These are phyloP conservation scores for Podochytrium sp. DNA, from an alignment of 192 early-diverging fungal species.

Conservation along the genomic window DNA sequence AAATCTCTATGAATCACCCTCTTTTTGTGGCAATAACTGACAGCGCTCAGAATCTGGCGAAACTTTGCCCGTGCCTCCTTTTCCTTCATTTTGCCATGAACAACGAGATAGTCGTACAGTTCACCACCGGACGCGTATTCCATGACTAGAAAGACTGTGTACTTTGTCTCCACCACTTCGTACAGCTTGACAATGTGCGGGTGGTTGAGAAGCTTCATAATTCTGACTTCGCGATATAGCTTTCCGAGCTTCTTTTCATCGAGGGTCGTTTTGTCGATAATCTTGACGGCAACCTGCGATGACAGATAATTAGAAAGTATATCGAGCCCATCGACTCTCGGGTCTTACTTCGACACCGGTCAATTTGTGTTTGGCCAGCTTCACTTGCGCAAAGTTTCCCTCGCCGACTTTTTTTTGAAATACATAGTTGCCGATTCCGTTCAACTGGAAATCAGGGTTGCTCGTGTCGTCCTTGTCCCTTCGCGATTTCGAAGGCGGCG, in stretches of 20 bases:
- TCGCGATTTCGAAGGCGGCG: conserved; percentile 35
- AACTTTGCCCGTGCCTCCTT: conserved; percentile 67
- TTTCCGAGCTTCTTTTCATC: conserved; percentile 66
- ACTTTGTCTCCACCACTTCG: conserved; percentile 87
- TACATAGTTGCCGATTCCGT: conserved; percentile 78
- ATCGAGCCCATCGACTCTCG: neutral
- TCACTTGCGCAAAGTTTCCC: conserved; percentile 98
- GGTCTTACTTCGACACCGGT: conserved; percentile 54
- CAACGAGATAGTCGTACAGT: conserved; percentile 93
- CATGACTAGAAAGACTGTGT: conserved; percentile 93
- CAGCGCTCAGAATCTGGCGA: conserved; percentile 63
- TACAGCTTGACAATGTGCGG: conserved; percentile 86
- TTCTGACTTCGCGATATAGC: conserved; percentile 67
- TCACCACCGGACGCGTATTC: conserved; percentile 93
- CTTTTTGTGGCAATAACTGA: conserved; percentile 68
- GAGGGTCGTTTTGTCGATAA: conserved; percentile 67
- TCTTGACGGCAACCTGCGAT: conserved; percentile 62
- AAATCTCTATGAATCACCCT: conserved; percentile 65
- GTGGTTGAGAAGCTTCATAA: conserved; percentile 78
- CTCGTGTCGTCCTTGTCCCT: conserved; percentile 61
- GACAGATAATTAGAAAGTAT: neutral
- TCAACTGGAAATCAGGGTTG: conserved; percentile 54
- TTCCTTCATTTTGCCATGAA: conserved; percentile 77
- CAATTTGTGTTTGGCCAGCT: conserved; percentile 82
- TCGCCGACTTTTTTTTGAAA: conserved; percentile 95